phyloP scores from a whole-genome alignment of 2,329 filamentous ascomycete species.

The Talaromyces sp. region DNA sequence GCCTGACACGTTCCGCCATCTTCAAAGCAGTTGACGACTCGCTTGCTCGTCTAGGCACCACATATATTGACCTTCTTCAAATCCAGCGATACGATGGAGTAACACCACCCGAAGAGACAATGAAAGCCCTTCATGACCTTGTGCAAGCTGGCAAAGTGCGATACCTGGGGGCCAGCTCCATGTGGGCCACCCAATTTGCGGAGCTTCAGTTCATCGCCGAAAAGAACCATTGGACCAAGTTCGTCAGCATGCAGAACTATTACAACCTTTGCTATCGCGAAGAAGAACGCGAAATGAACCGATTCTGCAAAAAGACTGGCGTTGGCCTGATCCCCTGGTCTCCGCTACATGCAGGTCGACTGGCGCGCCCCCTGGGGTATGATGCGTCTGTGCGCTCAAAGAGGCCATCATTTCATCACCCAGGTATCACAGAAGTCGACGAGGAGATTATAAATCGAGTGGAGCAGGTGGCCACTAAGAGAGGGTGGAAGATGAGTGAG shows the following conservation, averaged over 20 bases:
- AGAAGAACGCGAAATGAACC: constrained; percentile 53
- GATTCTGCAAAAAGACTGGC: constrained; percentile 43
- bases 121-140: constrained; percentile 36
- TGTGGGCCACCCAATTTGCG: constrained; percentile 36
- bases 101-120: constrained; percentile 4
- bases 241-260: constrained; percentile 38
- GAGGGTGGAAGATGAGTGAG: constrained; percentile 32
- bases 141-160: constrained; percentile 26
- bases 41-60: constrained; percentile 37
- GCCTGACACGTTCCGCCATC: constrained; percentile 46
- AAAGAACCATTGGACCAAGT: constrained; percentile 52
- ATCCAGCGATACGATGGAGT: constrained; percentile 6
- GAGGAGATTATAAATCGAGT: constrained; percentile 41
- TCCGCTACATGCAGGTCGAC: constrained; percentile 19
- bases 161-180: constrained; percentile 29
- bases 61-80: constrained; percentile 39
- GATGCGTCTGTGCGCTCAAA: constrained; percentile 2
- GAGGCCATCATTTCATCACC: constrained; percentile 3
- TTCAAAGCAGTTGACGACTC: constrained; percentile 43
- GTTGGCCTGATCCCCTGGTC: constrained; percentile 39
- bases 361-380: constrained; percentile 16
- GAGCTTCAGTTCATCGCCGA: constrained; percentile 52
- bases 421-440: constrained; percentile 3
- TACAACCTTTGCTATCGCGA: constrained; percentile 55
- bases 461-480: constrained; percentile 41